A percentile compares a stretch with the other conserved stretches of the same genome.
These are phyloP conservation scores for Cicer pinnatifidum DNA, from an alignment of 306 rosid genomes.

Conservation along the genomic window DNA sequence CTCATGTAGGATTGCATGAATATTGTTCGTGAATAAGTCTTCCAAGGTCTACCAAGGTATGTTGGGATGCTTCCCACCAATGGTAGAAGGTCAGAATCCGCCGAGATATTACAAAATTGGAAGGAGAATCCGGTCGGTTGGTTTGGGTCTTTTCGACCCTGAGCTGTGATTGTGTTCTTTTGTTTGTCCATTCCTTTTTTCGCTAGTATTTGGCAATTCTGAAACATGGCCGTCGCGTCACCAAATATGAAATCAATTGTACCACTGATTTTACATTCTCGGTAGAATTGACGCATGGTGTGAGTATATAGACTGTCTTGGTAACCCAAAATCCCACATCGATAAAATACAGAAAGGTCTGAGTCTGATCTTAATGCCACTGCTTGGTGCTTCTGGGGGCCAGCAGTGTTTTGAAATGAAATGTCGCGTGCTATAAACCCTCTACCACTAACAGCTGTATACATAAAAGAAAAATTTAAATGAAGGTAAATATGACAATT, in stretches of 20 bases:
- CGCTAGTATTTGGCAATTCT: constrained; percentile 62
- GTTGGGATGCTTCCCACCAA: constrained; percentile 46
- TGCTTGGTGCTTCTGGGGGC: constrained; percentile 82
- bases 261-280: constrained; percentile 79
- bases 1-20: constrained; percentile 65
- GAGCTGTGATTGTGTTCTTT: constrained; percentile 90
- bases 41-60: constrained; percentile 91
- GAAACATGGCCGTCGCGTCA: constrained; percentile 73
- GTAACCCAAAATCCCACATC: constrained; percentile 66
- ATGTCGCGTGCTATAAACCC: constrained; percentile 84
- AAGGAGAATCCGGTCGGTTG: constrained; percentile 81
- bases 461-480: not conserved
- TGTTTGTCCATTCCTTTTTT: constrained; percentile 66
- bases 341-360: constrained; percentile 72
- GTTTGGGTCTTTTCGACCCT: constrained; percentile 73
- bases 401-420: constrained; percentile 81
- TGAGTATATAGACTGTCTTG: constrained; percentile 90
- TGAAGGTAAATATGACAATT: not conserved
- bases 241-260: constrained; percentile 89
- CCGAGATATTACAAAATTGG: constrained; percentile 79
- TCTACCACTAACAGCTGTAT: constrained; percentile 82
- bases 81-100: constrained; percentile 60
- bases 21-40: constrained; percentile 70
- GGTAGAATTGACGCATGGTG: constrained; percentile 88
- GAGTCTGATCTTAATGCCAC: constrained; percentile 92